phyloP scores from a whole-genome alignment of 192 early-diverging fungal species.

The Kickxella alabastrina region DNA sequence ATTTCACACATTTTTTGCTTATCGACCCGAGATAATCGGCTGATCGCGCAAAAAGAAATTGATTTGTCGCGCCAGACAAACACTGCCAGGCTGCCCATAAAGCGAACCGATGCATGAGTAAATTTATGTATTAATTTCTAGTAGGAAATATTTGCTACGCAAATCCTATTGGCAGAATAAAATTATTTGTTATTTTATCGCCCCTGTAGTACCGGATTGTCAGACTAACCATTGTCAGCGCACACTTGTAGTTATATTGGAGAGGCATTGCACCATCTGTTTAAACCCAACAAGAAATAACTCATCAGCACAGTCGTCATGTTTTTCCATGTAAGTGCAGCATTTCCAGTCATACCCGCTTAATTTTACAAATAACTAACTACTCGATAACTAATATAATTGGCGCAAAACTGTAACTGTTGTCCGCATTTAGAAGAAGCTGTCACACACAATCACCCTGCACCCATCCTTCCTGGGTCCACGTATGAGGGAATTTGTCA shows the following conservation, averaged over 20 bases:
- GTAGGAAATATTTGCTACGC: no score
- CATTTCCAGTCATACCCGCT: not conserved
- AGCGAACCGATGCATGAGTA: not conserved
- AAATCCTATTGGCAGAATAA: no score
- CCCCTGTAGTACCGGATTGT: no score
- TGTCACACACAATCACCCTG: slow-evolving; percentile 89
- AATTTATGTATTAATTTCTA: no score
- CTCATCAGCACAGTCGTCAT: no score
- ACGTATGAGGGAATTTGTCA: slow-evolving; percentile 70
- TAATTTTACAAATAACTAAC: not conserved
- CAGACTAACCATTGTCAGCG: no score
- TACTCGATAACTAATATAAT: not conserved
- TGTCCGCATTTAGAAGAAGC: slow-evolving; percentile 81
- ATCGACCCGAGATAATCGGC: not conserved
- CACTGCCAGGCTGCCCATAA: not conserved
- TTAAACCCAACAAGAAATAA: not conserved
- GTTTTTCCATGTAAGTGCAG: slow-evolving; percentile 46
- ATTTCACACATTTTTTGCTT: not conserved
- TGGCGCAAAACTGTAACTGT: no score
- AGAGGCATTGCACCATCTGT: not conserved
- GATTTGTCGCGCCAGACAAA: no score
- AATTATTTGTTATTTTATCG: no score
- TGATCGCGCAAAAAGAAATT: no score
- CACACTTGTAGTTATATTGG: no score
- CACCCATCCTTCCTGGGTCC: slow-evolving; percentile 91